Percentiles rank a stretch among this genome's conserved stretches.
These are phyloP conservation scores for Emiliania huxleyi DNA, from an alignment of 78 protist genomes.

Conservation along the genomic window DNA sequence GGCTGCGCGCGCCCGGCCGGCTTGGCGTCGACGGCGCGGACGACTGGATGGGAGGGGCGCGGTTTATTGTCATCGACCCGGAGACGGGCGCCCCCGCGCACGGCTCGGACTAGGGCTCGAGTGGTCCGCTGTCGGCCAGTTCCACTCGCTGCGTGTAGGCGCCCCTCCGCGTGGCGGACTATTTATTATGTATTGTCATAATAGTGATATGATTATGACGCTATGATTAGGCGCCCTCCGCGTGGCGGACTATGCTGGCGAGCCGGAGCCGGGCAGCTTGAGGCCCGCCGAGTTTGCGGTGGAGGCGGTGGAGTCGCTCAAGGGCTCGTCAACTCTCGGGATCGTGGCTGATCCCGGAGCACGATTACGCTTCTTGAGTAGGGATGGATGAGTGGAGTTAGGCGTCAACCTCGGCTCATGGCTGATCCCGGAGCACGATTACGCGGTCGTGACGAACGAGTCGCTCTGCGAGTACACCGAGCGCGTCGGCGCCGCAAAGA, in stretches of 20 bases:
- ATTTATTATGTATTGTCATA: too few relatives aligned
- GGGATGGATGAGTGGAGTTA: too few relatives aligned
- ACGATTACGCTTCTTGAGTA: too few relatives aligned
- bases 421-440: background rate
- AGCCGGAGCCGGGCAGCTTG: background rate
- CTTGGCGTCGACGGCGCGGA: background rate
- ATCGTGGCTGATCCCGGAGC: background rate
- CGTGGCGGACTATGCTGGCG: background rate
- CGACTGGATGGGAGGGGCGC: background rate
- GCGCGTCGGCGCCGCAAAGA: too few relatives aligned
- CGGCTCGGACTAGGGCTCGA: too few relatives aligned
- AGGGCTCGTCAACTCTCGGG: background rate
- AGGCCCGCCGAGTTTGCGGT: background rate
- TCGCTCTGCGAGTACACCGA: background rate
- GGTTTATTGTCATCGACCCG: background rate
- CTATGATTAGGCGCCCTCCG: too few relatives aligned
- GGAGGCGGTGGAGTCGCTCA: background rate
- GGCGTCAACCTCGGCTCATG: background rate
- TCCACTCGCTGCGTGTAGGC: too few relatives aligned
- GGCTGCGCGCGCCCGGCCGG: background rate
- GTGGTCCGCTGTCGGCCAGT: too few relatives aligned
- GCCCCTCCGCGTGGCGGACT: too few relatives aligned
- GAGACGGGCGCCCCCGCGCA: background rate
- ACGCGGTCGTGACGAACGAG: background rate
- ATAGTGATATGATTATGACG: too few relatives aligned